These are phyloP conservation scores for Aspergillus puulaauensis DNA, from an alignment of 2,329 filamentous ascomycete species.

Conservation along the genomic window DNA sequence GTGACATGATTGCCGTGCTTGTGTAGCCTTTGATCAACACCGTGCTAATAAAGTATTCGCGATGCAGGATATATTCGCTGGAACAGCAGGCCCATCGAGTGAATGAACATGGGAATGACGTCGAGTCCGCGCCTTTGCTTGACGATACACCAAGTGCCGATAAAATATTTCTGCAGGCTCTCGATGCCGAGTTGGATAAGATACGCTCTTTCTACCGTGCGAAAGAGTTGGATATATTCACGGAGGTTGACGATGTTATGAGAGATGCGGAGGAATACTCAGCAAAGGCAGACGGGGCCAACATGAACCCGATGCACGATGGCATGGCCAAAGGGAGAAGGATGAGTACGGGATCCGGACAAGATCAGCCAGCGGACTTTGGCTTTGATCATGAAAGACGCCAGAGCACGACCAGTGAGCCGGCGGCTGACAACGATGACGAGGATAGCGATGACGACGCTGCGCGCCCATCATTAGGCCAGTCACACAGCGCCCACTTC, in stretches of 20 bases:
- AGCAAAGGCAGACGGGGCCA: constrained; percentile 51
- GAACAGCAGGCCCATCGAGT: constrained; percentile 76
- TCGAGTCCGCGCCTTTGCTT: constrained; percentile 83
- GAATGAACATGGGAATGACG: constrained; percentile 59
- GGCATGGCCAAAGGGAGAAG: constrained; percentile 42
- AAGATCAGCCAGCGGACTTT: constrained; percentile 46
- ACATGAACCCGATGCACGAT: constrained; percentile 45
- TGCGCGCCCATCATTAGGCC: constrained; percentile 16
- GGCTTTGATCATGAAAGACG: constrained; percentile 48
- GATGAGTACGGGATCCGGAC: constrained; percentile 43
- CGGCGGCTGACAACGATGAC: constrained; percentile 55
- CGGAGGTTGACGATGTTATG: constrained; percentile 75
- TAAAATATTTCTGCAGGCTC: constrained; percentile 72
- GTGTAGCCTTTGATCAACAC: not conserved
- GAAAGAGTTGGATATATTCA: constrained; percentile 84
- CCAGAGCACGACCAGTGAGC: constrained; percentile 45
- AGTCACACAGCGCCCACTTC: constrained; percentile 27
- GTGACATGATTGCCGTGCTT: constrained; percentile 3
- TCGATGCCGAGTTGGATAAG: constrained; percentile 91
- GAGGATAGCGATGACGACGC: constrained; percentile 60
- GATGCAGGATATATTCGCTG: constrained; percentile 80
- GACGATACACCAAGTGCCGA: constrained; percentile 68
- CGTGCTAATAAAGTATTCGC: not conserved
- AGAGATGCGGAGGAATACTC: constrained; percentile 71
- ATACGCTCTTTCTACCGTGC: constrained; percentile 85